Conservation (phyloP, 2,329 filamentous ascomycete genomes). For the Colletotrichum musae region DNA sequence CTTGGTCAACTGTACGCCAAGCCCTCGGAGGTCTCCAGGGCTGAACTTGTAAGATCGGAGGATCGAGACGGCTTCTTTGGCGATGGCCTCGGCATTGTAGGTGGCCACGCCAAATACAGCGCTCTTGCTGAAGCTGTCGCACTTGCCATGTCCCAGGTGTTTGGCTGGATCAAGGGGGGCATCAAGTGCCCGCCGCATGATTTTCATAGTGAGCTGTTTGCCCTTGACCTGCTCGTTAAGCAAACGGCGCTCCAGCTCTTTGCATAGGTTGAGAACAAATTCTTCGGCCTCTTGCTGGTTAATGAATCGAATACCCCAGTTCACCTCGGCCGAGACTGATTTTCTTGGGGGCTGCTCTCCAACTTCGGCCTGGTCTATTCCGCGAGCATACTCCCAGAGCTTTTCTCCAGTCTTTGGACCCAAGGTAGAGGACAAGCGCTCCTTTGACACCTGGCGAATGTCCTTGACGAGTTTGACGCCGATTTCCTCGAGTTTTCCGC, state of each 20-base stretch:
- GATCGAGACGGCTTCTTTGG: constrained; percentile 88
- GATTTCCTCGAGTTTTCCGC: constrained; percentile 89
- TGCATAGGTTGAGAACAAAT: constrained; percentile 87
- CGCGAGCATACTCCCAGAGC: constrained; percentile 90
- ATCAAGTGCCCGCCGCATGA: constrained; percentile 89
- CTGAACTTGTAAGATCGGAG: constrained; percentile 86
- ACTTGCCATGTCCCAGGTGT: constrained; percentile 94
- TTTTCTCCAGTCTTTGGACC: constrained; percentile 95
- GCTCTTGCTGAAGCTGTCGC: constrained; percentile 94
- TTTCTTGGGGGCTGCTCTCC: constrained; percentile 89
- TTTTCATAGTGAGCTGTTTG: constrained; percentile 90
- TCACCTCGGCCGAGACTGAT: constrained; percentile 96
- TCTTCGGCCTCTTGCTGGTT: constrained; percentile 94
- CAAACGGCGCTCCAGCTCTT: constrained; percentile 85
- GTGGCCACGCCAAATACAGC: constrained; percentile 86
- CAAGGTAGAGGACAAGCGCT: constrained; percentile 79
- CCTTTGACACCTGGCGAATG: constrained; percentile 81
- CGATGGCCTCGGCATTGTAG: constrained; percentile 78
- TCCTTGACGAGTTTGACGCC: constrained; percentile 88
- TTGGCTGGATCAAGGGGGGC: constrained; percentile 93
- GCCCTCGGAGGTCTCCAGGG: constrained; percentile 91
- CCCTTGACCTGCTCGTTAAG: constrained; percentile 89
- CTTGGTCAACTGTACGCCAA: constrained; percentile 95
- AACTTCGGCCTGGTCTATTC: constrained; percentile 88
- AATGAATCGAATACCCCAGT: constrained; percentile 97